Evolutionary conservation across 805 yeast species (phyloP), one percentile per base, ranked within the genome.

Genomic region (Schwanniomyces sp.): DNA sequence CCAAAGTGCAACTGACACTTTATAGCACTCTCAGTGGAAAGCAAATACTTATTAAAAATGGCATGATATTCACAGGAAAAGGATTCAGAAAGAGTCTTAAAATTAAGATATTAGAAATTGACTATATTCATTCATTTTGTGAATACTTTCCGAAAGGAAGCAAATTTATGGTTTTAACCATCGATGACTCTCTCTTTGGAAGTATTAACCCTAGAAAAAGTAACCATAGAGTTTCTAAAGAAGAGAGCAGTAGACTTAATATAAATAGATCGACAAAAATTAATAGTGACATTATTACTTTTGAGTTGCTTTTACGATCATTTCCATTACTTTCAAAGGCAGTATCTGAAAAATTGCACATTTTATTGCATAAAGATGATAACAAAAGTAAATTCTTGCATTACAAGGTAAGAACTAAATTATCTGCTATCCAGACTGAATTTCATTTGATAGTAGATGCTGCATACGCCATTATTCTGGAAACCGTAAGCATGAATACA

Each of bases 111-210:
- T 27, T 70, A 2, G 61, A 69, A 5, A 72, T 78, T 30, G 76
- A 72, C 30, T 71, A 84, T 34, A 74, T 85, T 53, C 63, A 68
- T 10, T 77, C 81, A 14, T 85, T 83, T 57, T 77, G 82, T 46
- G 80, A 78, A 40, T 85, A 83, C 62, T 73, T 85, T 40, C 81
- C 84, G 7, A 74, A 75, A 42, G 85, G 84, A 0, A 67, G 79
- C 40, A 65, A 69, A 47, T 82, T 85, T 58, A 75, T 85, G 62
- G 51, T 87, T 2, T 69, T 86, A 40, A 72, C 75, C 51, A 76
- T 88, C 6, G 85, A 83, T 40, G 75, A 70, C 41, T 79, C 90
- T 1, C 54, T 86, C 38, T 54, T 73, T 4, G 86, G 87, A 0
- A 64, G 69, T 26, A 51, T 47, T 40, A 42, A 34, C n/a, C 30